A percentile compares a stretch with the other conserved stretches of the same genome.
phyloP scores from a whole-genome alignment of 2,329 filamentous ascomycete species.

The Microascus cirrosus region DNA sequence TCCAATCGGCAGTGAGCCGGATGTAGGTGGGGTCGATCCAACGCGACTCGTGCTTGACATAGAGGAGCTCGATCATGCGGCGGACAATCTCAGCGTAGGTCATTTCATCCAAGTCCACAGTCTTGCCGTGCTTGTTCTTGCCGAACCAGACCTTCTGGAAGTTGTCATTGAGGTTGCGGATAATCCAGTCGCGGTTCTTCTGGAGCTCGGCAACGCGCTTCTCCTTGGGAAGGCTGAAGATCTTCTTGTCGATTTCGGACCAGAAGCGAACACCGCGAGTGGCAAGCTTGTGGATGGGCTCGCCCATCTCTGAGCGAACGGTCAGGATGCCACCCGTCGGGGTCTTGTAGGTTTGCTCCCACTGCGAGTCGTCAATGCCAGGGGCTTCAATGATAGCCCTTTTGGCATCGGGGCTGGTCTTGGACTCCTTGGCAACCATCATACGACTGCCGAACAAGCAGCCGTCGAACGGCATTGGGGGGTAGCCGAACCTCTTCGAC shows the following conservation, averaged over 20 bases:
- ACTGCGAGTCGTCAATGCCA: slow-evolving; percentile 70
- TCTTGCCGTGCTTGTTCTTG: slow-evolving; percentile 66
- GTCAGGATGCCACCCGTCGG: slow-evolving; percentile 90
- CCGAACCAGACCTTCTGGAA: slow-evolving; percentile 98
- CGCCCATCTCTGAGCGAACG: slow-evolving; percentile 96
- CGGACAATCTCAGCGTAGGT: slow-evolving; percentile 82
- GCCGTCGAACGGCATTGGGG: slow-evolving; percentile 89
- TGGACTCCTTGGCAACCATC: slow-evolving; percentile 89
- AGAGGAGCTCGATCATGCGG: slow-evolving; percentile 82
- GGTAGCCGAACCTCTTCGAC: slow-evolving; percentile 79
- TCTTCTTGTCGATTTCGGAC: slow-evolving; percentile 98
- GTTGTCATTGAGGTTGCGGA: slow-evolving; percentile 90
- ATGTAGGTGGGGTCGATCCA: slow-evolving; percentile 86
- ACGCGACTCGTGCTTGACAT: slow-evolving; percentile 77
- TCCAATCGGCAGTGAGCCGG: slow-evolving; percentile 84
- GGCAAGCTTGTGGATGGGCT: slow-evolving; percentile 97
- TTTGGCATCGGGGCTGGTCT: slow-evolving; percentile 80
- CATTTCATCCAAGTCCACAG: slow-evolving; percentile 90
- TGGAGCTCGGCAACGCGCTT: slow-evolving; percentile 81
- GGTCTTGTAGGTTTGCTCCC: slow-evolving; percentile 91
- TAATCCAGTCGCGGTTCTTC: slow-evolving; percentile 83
- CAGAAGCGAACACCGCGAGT: slow-evolving; percentile 94
- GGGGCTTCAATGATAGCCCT: slow-evolving; percentile 80
- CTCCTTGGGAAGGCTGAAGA: slow-evolving; percentile 91
- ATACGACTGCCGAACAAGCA: slow-evolving; percentile 84